These are phyloP conservation scores for Artemisia tridentata DNA, from an alignment of 129 eudicot species.

Conservation along the genomic window DNA sequence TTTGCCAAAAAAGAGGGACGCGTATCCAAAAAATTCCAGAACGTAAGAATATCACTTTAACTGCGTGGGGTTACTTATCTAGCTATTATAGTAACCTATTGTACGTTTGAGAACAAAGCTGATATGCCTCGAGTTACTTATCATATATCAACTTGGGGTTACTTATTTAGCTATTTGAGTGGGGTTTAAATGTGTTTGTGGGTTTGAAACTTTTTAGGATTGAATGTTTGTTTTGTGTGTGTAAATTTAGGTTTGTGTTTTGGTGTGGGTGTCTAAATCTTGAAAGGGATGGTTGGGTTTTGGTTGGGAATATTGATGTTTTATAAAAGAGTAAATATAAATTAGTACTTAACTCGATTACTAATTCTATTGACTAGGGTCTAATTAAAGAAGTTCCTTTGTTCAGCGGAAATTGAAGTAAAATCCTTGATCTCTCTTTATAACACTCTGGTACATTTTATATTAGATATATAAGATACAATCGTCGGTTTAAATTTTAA, in stretches of 20 bases:
- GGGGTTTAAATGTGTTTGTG: no score
- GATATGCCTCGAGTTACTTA: not conserved
- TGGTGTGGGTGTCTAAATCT: no score
- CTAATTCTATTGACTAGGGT: conserved; percentile 40
- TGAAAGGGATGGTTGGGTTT: no score
- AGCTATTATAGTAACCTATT: not conserved
- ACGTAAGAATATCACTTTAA: conserved; percentile 39
- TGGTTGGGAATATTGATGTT: no score
- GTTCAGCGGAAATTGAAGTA: conserved; percentile 79
- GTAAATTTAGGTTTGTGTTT: no score
- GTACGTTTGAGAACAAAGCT: not conserved
- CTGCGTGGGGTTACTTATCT: not conserved
- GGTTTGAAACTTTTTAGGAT: no score
- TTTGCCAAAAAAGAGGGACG: conserved; percentile 83
- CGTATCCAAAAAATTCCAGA: conserved; percentile 52
- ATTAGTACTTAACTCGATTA: not conserved
- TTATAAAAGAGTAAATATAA: not conserved
- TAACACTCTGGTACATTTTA: conserved; percentile 67
- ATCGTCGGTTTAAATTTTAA: not conserved
- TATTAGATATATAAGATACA: conserved; percentile 2
- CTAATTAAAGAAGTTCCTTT: conserved; percentile 80
- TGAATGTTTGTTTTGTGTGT: no score
- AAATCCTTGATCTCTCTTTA: conserved; percentile 81
- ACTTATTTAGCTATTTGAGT: no score
- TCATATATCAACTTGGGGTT: no score